Conservation (phyloP, 192 early-diverging fungal genomes). For the Coemansia sp. region DNA sequence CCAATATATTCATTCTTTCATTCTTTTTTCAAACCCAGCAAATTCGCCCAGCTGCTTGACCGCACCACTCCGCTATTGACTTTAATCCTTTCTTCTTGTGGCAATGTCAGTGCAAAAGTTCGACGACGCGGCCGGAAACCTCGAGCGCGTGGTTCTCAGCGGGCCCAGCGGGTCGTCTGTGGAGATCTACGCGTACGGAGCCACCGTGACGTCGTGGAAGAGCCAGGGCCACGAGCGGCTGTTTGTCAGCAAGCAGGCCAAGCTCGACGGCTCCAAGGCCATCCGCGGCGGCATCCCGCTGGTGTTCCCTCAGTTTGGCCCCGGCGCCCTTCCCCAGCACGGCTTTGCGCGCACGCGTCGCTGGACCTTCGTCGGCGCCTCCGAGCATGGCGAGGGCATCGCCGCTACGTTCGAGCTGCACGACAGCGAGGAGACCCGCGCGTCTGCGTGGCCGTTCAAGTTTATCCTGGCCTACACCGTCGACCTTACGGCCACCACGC, state of each 20-base stretch:
- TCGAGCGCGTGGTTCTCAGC: conserved; percentile 41
- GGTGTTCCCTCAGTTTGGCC: conserved; percentile 58
- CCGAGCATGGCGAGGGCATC: conserved; percentile 34
- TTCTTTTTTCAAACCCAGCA: background rate
- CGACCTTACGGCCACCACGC: conserved; percentile 64
- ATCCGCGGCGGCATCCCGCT: conserved; percentile 79
- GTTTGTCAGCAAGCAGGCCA: conserved; percentile 80
- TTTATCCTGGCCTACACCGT: conserved; percentile 82
- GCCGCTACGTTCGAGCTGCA: conserved; percentile 42
- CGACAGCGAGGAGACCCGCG: conserved; percentile 40
- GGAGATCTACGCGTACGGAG: conserved; percentile 61
- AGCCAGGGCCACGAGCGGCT: conserved; percentile 70
- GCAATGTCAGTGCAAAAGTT: conserved; percentile 35
- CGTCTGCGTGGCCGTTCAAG: conserved; percentile 54
- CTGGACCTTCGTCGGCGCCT: conserved; percentile 34
- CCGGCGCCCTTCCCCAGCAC: conserved; percentile 53
- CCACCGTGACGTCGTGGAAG: conserved; percentile 91
- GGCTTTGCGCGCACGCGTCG: conserved; percentile 54
- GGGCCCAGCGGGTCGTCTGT: conserved; percentile 23
- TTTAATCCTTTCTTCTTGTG: conserved; percentile 1
- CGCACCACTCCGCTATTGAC: too few relatives aligned
- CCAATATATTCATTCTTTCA: background rate
- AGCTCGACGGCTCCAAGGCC: conserved; percentile 85
- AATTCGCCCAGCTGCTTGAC: background rate
- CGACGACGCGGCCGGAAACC: conserved; percentile 26